Conservation (phyloP, 768 basidiomycete species). For the Russula foetens region DNA sequence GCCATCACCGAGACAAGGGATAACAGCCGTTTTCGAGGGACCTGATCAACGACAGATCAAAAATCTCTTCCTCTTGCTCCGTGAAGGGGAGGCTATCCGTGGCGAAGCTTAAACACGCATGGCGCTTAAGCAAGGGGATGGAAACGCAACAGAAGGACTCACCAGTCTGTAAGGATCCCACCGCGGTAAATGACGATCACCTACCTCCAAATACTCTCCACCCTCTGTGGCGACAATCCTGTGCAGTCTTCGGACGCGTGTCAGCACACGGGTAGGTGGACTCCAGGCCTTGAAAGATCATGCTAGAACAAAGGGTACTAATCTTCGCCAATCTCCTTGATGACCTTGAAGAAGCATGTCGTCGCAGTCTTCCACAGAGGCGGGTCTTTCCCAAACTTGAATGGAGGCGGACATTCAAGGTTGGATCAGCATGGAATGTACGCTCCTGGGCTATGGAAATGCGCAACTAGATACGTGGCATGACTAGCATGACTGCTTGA, state of each 20-base stretch:
- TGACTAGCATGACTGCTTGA: too few relatives aligned
- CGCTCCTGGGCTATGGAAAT: too few relatives aligned
- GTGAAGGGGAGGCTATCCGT: conserved; percentile 50
- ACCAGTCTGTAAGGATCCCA: conserved; percentile 83
- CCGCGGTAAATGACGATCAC: conserved; percentile 75
- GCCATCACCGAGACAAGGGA: conserved; percentile 74
- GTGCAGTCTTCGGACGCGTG: neutral
- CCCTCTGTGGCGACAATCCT: conserved; percentile 54
- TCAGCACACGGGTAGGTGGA: neutral
- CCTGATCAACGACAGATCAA: conserved; percentile 73
- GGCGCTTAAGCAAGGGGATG: neutral
- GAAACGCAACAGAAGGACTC: neutral
- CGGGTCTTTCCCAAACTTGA: conserved; percentile 76
- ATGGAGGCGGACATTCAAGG: conserved; percentile 85
- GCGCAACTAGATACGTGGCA: too few relatives aligned
- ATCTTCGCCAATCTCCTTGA: conserved; percentile 60
- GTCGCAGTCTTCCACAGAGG: conserved; percentile 98
- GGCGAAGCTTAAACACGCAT: conserved; percentile 38
- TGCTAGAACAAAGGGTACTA: conserved; percentile 42
- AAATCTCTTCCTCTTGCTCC: conserved; percentile 77
- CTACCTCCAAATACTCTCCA: conserved; percentile 83
- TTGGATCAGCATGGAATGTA: too few relatives aligned
- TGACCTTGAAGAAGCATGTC: conserved; percentile 60
- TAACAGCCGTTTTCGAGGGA: conserved; percentile 72
- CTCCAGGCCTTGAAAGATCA: neutral